phyloP scores from a whole-genome alignment of 2,329 filamentous ascomycete genomes.

The Colletotrichum liriopes region DNA sequence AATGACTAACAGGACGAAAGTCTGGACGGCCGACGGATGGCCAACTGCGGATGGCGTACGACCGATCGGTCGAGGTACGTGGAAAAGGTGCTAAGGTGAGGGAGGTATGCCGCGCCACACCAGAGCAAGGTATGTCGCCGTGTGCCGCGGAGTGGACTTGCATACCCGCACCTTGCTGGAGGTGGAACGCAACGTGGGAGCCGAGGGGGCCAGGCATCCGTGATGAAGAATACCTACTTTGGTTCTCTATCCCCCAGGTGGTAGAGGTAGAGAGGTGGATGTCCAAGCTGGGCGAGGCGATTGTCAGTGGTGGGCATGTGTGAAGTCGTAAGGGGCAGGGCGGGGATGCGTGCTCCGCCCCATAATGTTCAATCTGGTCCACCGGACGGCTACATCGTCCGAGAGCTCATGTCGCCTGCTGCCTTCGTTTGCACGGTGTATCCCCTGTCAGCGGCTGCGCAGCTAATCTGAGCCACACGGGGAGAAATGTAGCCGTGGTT shows the following conservation, averaged over 20 bases:
- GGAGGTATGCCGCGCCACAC: conserved; percentile 40
- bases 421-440: not conserved
- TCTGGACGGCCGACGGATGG: conserved; percentile 16
- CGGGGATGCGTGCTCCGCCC: conserved; percentile 4
- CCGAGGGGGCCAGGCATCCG: conserved; percentile 4
- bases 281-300: not conserved
- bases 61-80: not conserved
- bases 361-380: not conserved
- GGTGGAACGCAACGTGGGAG: conserved; percentile 15
- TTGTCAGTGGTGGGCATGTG: not conserved
- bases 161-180: conserved; percentile 33
- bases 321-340: not conserved
- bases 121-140: conserved; percentile 25
- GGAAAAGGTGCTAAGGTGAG: conserved; percentile 30
- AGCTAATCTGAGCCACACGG: conserved; percentile 19
- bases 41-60: conserved; percentile 6
- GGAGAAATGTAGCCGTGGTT: conserved; percentile 8
- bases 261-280: not conserved
- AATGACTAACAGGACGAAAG: conserved; percentile 33
- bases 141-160: conserved; percentile 28
- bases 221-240: not conserved
- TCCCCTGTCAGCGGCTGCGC: conserved; percentile 1
- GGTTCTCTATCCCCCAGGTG: not conserved
- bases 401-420: not conserved
- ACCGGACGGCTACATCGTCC: not conserved